Evolutionary conservation across 2,329 filamentous ascomycete species (phyloP).

Genomic region (Ophiostoma sp.): DNA sequence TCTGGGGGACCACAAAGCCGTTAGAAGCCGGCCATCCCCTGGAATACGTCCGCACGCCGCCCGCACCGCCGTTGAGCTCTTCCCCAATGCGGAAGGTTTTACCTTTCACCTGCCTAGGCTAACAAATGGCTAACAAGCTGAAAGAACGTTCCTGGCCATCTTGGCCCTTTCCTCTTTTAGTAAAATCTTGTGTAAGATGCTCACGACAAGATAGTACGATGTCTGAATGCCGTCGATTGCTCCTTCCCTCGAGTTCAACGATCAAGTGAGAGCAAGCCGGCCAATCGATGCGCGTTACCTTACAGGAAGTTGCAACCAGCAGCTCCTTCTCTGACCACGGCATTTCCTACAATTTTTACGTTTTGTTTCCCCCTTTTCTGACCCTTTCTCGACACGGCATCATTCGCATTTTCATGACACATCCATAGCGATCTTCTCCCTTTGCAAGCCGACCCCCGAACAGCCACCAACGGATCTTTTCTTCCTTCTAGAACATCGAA

Average conservation of each 20-base stretch:
- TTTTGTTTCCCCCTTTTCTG: neutral
- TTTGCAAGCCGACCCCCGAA: neutral
- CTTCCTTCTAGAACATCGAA: neutral
- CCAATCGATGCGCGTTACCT: neutral
- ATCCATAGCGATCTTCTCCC: neutral
- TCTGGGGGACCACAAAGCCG: constrained; percentile 14
- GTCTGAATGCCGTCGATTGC: neutral
- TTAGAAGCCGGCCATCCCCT: constrained; percentile 13
- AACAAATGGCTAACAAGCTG: neutral
- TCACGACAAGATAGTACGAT: neutral
- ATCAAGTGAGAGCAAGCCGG: neutral
- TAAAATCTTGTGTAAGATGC: constrained; percentile 8
- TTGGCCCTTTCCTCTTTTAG: constrained; percentile 11
- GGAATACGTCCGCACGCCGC: neutral
- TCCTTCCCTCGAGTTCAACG: neutral
- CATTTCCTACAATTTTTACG: neutral
- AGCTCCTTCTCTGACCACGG: neutral
- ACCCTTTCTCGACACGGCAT: neutral
- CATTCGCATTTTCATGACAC: neutral
- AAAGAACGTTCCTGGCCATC: neutral
- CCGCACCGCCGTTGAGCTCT: neutral
- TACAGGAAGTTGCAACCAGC: neutral
- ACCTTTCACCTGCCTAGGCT: neutral
- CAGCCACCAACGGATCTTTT: neutral
- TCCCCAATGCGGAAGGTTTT: constrained; percentile 13